Conservation (phyloP, 2,329 filamentous ascomycete genomes). For the Fusarium sp. region DNA sequence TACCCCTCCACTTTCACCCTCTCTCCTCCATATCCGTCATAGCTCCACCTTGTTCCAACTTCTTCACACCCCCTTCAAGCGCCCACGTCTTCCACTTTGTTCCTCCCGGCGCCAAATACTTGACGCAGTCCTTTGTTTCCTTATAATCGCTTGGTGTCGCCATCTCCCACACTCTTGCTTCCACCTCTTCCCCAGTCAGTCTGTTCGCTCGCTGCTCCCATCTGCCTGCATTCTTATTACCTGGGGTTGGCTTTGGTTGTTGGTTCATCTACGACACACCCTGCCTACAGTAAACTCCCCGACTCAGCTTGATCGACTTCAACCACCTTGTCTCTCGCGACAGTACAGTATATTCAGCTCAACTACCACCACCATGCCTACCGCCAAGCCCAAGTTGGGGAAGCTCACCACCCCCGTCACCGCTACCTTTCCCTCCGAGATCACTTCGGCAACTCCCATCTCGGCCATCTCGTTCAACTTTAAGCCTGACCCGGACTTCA, state of each 20-base stretch:
- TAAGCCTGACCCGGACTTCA: conserved; percentile 60
- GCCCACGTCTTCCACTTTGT: conserved; percentile 39
- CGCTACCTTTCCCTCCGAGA: conserved; percentile 70
- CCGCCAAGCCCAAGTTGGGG: conserved; percentile 68
- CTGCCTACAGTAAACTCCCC: conserved; percentile 18
- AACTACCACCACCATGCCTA: conserved; percentile 57
- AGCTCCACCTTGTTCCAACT: conserved; percentile 35
- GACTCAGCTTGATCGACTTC: conserved; percentile 23
- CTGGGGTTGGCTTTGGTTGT: conserved; percentile 39
- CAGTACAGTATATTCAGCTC: conserved; percentile 7
- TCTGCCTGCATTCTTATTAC: conserved; percentile 33
- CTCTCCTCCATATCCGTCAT: conserved; percentile 26
- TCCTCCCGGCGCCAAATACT: conserved; percentile 43
- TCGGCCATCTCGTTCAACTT: conserved; percentile 55
- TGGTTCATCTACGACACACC: conserved; percentile 31
- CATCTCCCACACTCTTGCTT: conserved; percentile 31
- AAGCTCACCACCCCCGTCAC: conserved; percentile 72
- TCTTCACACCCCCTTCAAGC: conserved; percentile 42
- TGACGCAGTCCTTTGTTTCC: conserved; percentile 38
- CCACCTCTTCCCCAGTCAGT: conserved; percentile 41
- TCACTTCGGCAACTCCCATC: conserved; percentile 74
- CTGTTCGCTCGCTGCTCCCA: conserved; percentile 41
- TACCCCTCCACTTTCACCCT: conserved; percentile 32
- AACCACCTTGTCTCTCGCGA: conserved; percentile 5
- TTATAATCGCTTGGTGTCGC: conserved; percentile 44